Conservation (phyloP, 2,329 filamentous ascomycete genomes). For the Emericellopsis cladophorae region DNA sequence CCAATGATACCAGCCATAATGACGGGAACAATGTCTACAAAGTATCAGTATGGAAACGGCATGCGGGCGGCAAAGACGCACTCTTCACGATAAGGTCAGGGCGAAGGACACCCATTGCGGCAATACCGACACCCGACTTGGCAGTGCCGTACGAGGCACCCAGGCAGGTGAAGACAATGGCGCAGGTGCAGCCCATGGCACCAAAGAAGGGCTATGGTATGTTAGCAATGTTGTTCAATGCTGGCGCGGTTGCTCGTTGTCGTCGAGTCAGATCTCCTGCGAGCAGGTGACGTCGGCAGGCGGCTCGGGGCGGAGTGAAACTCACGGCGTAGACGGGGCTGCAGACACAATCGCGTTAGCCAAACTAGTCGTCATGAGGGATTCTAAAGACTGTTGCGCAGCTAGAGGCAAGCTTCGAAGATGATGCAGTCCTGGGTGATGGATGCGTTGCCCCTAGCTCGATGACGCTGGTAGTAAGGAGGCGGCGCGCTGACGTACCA, state of each 20-base stretch:
- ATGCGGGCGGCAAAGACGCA: conserved; percentile 33
- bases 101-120: conserved; percentile 93
- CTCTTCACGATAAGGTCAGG: conserved; percentile 99
- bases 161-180: conserved; percentile 93
- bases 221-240: conserved; percentile 16
- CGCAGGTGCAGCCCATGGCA: conserved; percentile 93
- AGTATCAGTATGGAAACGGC: conserved; percentile 7
- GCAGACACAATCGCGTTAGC: conserved; percentile 28
- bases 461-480: conserved; percentile 14
- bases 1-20: conserved; percentile 99
- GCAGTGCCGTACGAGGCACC: conserved; percentile 97
- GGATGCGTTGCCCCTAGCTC: conserved; percentile 11
- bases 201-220: conserved; percentile 71
- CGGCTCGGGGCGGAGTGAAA: conserved; percentile 24
- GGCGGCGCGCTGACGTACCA: conserved; percentile 50
- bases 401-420: neutral
- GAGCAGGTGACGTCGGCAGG: conserved; percentile 16
- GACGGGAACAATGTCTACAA: conserved; percentile 89
- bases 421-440: conserved; percentile 5
- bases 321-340: conserved; percentile 99
- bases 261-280: conserved; percentile 4
- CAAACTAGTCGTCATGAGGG: conserved; percentile 7
- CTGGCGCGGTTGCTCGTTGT: conserved; percentile 3
- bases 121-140: conserved; percentile 98
- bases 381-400: neutral